phyloP scores from a whole-genome alignment of 768 basidiomycete genomes.

The Mycena rebaudengoi region DNA sequence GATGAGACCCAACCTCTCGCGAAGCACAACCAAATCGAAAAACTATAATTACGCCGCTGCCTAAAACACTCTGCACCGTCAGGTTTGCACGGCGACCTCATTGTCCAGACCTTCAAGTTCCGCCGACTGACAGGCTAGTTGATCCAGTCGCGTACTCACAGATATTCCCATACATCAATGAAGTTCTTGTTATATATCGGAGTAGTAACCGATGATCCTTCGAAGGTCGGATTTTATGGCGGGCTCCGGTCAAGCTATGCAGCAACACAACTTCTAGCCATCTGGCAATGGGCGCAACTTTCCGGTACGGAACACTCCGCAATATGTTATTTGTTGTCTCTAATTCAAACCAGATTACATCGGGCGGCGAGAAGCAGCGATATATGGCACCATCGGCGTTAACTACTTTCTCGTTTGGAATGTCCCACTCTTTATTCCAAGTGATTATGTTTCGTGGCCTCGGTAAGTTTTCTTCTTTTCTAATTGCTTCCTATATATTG shows the following conservation, averaged over 20 bases:
- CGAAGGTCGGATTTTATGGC: conserved; percentile 70
- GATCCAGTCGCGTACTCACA: conserved; percentile 68
- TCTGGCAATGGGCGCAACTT: conserved; percentile 67
- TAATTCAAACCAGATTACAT: conserved; percentile 60
- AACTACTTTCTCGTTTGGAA: conserved; percentile 61
- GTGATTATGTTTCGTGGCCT: conserved; percentile 44
- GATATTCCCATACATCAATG: conserved; percentile 75
- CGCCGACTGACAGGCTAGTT: conserved; percentile 63
- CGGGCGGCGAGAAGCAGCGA: conserved; percentile 56
- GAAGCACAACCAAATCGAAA: background rate
- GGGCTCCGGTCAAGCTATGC: conserved; percentile 70
- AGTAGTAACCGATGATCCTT: conserved; percentile 62
- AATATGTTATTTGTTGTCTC: conserved; percentile 60
- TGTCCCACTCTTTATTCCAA: conserved; percentile 57
- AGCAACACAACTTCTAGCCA: conserved; percentile 64
- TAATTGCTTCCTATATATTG: background rate
- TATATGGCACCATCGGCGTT: too few relatives aligned
- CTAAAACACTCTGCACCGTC: conserved; percentile 58
- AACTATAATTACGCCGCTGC: conserved; percentile 46
- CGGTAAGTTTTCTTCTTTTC: background rate
- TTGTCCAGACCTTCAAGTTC: conserved; percentile 69
- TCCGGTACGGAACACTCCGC: too few relatives aligned
- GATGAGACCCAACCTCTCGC: background rate
- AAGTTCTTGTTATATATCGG: conserved; percentile 68
- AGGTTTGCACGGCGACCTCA: conserved; percentile 64